Conservation (phyloP, 2,329 filamentous ascomycete genomes). For the Pseudocercospora eumusae region DNA sequence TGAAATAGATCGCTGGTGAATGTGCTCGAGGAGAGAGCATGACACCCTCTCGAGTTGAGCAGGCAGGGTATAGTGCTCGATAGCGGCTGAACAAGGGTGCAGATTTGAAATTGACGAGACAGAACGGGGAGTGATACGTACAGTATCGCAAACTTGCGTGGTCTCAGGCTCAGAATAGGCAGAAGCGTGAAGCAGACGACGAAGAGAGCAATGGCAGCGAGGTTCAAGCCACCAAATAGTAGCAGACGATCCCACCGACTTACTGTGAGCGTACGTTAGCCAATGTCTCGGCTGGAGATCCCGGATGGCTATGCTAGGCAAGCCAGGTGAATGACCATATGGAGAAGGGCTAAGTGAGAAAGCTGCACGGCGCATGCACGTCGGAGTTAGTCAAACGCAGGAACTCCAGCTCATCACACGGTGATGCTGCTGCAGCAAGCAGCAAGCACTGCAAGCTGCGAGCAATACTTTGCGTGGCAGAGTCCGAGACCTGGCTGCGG, state of each 20-base stretch:
- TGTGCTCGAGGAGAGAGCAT: conserved; percentile 26
- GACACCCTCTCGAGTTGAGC: conserved; percentile 28
- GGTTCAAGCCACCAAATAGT: conserved; percentile 86
- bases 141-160: conserved; percentile 95
- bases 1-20: conserved; percentile 20
- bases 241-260: conserved; percentile 95
- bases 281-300: conserved; percentile 37
- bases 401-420: conserved; percentile 34
- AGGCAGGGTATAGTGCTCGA: conserved; percentile 19
- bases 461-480: conserved; percentile 30
- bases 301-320: conserved; percentile 22
- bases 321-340: conserved; percentile 21
- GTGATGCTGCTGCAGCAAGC: conserved; percentile 22
- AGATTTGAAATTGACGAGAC: conserved; percentile 17
- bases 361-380: conserved; percentile 28
- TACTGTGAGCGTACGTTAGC: conserved; percentile 60
- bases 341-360: conserved; percentile 18
- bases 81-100: conserved; percentile 20
- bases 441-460: conserved; percentile 20
- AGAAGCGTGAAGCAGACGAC: conserved; percentile 89
- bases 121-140: conserved; percentile 60
- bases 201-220: conserved; percentile 88
- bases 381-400: conserved; percentile 32
- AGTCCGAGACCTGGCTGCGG: conserved; percentile 26
- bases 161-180: conserved; percentile 75